A percentile compares a stretch with the other conserved stretches of the same genome.
Conservation (phyloP, 2,329 filamentous ascomycete species). For the Fusarium vanettenii region DNA sequence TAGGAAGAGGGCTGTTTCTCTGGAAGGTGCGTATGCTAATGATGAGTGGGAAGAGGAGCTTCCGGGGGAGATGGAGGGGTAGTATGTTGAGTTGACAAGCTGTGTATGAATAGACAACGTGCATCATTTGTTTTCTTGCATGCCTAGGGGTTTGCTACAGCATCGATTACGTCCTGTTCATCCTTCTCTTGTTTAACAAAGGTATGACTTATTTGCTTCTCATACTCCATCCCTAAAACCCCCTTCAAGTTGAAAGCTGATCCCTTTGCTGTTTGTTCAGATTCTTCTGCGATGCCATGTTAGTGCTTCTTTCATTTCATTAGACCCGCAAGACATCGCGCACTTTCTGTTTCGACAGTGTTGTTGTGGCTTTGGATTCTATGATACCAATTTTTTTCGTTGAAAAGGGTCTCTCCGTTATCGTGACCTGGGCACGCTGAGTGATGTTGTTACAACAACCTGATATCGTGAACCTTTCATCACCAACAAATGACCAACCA, state of each 20-base stretch:
- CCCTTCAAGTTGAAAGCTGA: neutral
- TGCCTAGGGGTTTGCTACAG: neutral
- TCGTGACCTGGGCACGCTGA: too few species aligned
- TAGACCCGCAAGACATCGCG: neutral
- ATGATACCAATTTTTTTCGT: neutral
- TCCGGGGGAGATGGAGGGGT: constrained; percentile 30
- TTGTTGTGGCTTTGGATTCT: neutral
- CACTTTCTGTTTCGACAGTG: neutral
- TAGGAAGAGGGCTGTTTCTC: neutral
- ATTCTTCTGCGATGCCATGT: too few species aligned
- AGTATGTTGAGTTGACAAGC: neutral
- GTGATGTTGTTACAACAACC: neutral
- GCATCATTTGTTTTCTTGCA: neutral
- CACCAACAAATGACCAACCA: neutral
- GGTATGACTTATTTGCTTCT: neutral
- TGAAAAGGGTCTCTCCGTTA: neutral
- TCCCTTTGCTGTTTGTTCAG: neutral
- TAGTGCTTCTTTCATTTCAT: neutral
- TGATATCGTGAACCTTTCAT: neutral
- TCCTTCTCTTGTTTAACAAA: neutral
- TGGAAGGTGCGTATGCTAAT: constrained; percentile 30
- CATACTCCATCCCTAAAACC: neutral
- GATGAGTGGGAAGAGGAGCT: constrained; percentile 35
- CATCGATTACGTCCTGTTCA: neutral
- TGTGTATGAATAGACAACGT: neutral